Conservation (phyloP, 2,329 filamentous ascomycete species). For the Helotiales sp. region DNA sequence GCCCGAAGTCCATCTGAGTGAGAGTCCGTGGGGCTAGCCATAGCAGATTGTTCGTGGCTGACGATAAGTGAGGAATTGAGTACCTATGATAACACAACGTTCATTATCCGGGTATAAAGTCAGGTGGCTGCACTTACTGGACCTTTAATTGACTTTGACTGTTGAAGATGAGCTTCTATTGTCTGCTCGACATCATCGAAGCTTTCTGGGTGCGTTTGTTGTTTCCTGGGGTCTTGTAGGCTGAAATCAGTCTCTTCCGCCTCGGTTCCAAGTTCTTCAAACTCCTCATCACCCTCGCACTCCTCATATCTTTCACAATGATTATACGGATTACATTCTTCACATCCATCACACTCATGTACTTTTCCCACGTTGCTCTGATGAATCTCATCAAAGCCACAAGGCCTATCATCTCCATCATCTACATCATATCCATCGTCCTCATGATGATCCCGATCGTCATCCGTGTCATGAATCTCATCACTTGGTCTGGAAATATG, state of each 20-base stretch:
- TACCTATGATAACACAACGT: constrained; percentile 4
- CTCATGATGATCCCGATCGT: not conserved
- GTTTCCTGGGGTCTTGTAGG: not conserved
- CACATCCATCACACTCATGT: constrained; percentile 6
- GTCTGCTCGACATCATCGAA: not conserved
- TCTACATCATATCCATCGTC: constrained; percentile 8
- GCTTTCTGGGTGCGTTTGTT: not conserved
- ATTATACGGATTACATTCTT: constrained; percentile 5
- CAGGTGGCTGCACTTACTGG: constrained; percentile 20
- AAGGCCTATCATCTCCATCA: constrained; percentile 4
- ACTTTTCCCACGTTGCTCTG: not conserved
- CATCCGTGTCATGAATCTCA: not conserved
- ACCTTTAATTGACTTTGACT: constrained; percentile 10
- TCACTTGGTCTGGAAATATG: not conserved
- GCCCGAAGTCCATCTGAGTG: too few relatives aligned
- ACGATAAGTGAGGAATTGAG: constrained; percentile 4
- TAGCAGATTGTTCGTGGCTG: constrained; percentile 4
- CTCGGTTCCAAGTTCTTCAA: not conserved
- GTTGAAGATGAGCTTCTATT: constrained; percentile 9
- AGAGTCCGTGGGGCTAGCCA: too few relatives aligned
- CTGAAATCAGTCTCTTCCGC: not conserved
- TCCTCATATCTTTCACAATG: not conserved
- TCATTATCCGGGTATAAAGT: constrained; percentile 13
- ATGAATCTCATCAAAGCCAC: constrained; percentile 1
- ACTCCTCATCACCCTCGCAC: constrained; percentile 12